A percentile compares a stretch with the other conserved stretches of the same genome.
These are phyloP conservation scores for Aureobasidium sp. DNA, from an alignment of 2,329 filamentous ascomycete species.

Conservation along the genomic window DNA sequence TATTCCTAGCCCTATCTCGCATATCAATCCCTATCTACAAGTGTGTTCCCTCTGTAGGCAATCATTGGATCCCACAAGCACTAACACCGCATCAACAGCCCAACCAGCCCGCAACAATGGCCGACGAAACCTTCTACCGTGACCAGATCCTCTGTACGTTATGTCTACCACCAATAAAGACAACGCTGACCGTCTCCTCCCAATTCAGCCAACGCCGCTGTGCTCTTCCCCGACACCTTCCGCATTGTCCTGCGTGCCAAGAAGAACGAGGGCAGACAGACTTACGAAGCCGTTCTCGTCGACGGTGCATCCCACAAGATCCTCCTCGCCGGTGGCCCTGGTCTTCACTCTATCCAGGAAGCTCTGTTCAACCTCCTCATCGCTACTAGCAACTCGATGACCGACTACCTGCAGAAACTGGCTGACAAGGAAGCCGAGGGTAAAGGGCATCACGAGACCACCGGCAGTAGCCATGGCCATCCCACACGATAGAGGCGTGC, in stretches of 20 bases:
- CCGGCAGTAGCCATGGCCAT: not conserved
- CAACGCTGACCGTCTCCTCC: not conserved
- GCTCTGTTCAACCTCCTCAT: conserved; percentile 13
- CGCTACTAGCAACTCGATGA: not conserved
- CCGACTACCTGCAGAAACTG: not conserved
- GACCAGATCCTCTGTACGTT: conserved; percentile 15
- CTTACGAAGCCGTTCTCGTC: conserved; percentile 13
- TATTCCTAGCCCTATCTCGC: not conserved
- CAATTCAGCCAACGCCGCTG: conserved; percentile 9
- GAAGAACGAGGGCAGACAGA: conserved; percentile 4
- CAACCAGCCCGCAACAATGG: conserved; percentile 2
- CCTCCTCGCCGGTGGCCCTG: conserved; percentile 7
- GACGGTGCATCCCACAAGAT: conserved; percentile 10
- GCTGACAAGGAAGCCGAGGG: conserved; percentile 14
- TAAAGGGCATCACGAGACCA: not conserved
- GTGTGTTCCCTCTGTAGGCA: not conserved
- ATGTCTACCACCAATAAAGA: not conserved
- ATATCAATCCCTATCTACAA: not conserved
- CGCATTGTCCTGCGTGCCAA: conserved; percentile 12
- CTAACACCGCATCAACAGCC: not conserved
- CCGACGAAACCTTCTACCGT: conserved; percentile 16
- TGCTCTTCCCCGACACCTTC: conserved; percentile 14
- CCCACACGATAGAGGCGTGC: not conserved
- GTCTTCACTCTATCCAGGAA: conserved; percentile 9
- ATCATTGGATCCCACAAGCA: not conserved